Conservation (phyloP, 306 rosid species). For the Delonix regia region DNA sequence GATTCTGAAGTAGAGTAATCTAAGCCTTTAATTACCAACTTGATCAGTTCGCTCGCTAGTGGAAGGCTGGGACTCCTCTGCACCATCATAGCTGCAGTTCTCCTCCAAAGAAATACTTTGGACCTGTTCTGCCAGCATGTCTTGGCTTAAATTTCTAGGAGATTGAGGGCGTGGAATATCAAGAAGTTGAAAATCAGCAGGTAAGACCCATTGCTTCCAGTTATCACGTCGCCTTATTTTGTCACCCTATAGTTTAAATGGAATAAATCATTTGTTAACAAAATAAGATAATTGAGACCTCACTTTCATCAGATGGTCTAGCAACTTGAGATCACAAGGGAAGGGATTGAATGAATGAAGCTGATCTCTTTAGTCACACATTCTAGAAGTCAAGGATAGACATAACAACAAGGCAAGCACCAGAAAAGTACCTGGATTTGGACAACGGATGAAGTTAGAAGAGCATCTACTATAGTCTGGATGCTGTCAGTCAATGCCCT, state of each 20-base stretch:
- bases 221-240: constrained; percentile 73
- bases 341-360: background rate
- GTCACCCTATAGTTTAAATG: constrained; percentile 61
- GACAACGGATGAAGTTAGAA: constrained; percentile 58
- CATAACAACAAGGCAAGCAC: background rate
- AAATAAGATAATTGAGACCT: constrained; percentile 9
- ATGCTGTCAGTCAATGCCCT: constrained; percentile 70
- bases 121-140: constrained; percentile 50
- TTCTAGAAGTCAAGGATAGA: background rate
- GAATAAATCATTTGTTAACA: background rate
- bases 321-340: background rate
- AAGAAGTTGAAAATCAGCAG: constrained; percentile 50
- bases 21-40: constrained; percentile 44
- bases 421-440: constrained; percentile 71
- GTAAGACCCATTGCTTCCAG: constrained; percentile 75
- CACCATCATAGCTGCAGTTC: constrained; percentile 29
- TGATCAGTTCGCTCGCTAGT: constrained; percentile 42
- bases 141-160: constrained; percentile 46
- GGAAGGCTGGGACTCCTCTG: constrained; percentile 35
- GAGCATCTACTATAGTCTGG: constrained; percentile 65
- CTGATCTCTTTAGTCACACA: background rate
- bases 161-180: constrained; percentile 35
- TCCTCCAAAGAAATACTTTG: constrained; percentile 50
- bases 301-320: background rate
- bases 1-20: constrained; percentile 49